Base-by-base conservation (phyloP, 2,329 filamentous ascomycete species). In the Phaeosphaeriaceae sp. region DNA sequence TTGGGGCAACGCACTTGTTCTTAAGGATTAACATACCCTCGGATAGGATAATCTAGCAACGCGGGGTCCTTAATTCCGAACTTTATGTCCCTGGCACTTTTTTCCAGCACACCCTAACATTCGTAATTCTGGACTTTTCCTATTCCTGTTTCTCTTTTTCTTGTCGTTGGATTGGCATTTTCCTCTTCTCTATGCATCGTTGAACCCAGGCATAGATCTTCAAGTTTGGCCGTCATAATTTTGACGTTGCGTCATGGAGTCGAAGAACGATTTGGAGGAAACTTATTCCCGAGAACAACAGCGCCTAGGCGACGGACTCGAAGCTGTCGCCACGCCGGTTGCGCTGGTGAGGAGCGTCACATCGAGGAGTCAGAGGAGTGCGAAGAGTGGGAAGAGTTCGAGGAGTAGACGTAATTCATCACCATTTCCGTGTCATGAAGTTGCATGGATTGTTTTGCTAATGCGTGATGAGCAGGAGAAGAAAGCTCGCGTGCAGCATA, bases 221-320 rank as follows among this genome's bases (percentile, higher is more conserved):
- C n/a, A n/a, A n/a, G n/a, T n/a, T n/a, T n/a, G n/a, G n/a, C n/a
- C n/a, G n/a, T n/a, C n/a, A 31, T 6, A 31, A 31, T 42, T 45
- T 22, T 21, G n/a, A 7, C 10, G 19, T 7, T 31, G 50, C 20
- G 57, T 25, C 40, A 70, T 73, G 70, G 70, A 66, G 52, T 53
- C 51, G 7, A 61, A 58, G 25, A 57, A 61, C 9, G 66, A 74
- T 57, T 61, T 77, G n/a, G 73, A 76, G 53, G 66, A 62, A 55
- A 75, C 69, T 61, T 76, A 71, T 65, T 75, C 74, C 59, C 65
- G 69, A 19, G 72, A 76, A 56, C 72, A 74, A 54, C 68, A 73
- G 51, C 60, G 69, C 54, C 60, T 73, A 15, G 66, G 61, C 2
- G 56, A 66, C 21, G 70, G 62, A 11, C 54, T 72, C 17, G 66